phyloP scores from a whole-genome alignment of 352 stramenopile genomes.

The Phytophthora melonis region DNA sequence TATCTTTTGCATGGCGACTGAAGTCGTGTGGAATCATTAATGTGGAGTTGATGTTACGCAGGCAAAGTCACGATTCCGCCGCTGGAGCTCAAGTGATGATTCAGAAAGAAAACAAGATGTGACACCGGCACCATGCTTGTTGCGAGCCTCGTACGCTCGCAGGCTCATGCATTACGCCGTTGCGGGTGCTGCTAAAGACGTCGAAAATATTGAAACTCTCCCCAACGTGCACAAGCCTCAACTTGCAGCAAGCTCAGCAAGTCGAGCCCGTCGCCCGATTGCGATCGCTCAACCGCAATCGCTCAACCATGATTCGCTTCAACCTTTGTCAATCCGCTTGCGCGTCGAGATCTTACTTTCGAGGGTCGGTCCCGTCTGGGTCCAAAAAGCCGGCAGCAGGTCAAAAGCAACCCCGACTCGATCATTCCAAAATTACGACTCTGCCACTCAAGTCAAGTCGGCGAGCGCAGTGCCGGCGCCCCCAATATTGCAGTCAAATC shows the following conservation, averaged over 20 bases:
- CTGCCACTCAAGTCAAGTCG: conserved; percentile 32
- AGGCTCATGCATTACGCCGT: background rate
- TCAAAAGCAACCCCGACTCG: background rate
- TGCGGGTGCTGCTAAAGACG: background rate
- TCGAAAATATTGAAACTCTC: background rate
- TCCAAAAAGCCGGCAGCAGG: conserved; percentile 29
- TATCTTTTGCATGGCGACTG: no score
- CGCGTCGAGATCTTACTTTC: conserved; percentile 14
- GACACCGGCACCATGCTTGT: background rate
- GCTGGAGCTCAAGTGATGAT: background rate
- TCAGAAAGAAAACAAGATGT: background rate
- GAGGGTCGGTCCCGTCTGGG: background rate
- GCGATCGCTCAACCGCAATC: background rate
- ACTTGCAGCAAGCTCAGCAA: background rate
- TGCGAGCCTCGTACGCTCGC: background rate
- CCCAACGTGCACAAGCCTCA: background rate
- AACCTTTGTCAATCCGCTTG: background rate
- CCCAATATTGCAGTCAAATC: conserved; percentile 1
- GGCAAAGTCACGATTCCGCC: no score
- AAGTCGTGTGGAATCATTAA: no score
- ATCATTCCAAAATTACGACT: conserved; percentile 33
- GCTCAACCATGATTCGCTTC: background rate
- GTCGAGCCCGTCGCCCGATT: no score
- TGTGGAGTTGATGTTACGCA: no score
- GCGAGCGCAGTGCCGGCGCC: background rate